phyloP scores from a whole-genome alignment of 2,329 filamentous ascomycete genomes.

The Cytospora leucostoma region DNA sequence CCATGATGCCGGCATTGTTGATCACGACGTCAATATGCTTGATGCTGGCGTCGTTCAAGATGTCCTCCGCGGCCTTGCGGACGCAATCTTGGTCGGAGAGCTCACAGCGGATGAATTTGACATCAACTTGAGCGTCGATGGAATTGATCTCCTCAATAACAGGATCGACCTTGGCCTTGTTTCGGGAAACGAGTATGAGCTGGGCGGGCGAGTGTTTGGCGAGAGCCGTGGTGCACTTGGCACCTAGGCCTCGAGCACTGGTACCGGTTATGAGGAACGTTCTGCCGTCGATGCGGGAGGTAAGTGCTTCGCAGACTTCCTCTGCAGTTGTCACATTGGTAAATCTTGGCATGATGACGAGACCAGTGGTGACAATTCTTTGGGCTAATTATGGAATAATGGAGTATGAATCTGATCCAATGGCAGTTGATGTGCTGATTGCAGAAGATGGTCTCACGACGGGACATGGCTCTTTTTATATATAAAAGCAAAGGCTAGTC shows the following conservation, averaged over 20 bases:
- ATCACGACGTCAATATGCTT: slow-evolving; percentile 44
- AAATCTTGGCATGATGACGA: slow-evolving; percentile 21
- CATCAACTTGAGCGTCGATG: slow-evolving; percentile 35
- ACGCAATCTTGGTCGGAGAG: slow-evolving; percentile 41
- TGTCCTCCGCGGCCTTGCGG: slow-evolving; percentile 38
- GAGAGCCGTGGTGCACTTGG: slow-evolving; percentile 25
- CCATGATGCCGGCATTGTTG: slow-evolving; percentile 49
- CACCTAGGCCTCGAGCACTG: slow-evolving; percentile 27
- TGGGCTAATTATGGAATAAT: neutral
- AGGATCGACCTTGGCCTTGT: slow-evolving; percentile 33
- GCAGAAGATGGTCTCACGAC: no score
- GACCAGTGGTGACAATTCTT: no score
- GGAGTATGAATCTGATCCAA: neutral
- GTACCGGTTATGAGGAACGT: slow-evolving; percentile 30
- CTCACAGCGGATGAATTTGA: slow-evolving; percentile 40
- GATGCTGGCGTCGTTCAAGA: slow-evolving; percentile 39
- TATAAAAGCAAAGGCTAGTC: no score
- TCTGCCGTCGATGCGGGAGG: slow-evolving; percentile 20
- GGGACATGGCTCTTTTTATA: no score
- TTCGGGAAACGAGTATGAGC: slow-evolving; percentile 30
- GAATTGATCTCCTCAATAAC: slow-evolving; percentile 38
- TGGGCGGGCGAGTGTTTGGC: slow-evolving; percentile 25
- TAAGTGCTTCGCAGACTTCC: slow-evolving; percentile 18
- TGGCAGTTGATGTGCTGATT: no score
- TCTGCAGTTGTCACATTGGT: slow-evolving; percentile 14